These are phyloP conservation scores for Claviceps sp. DNA, from an alignment of 2,329 filamentous ascomycete genomes.

Conservation along the genomic window DNA sequence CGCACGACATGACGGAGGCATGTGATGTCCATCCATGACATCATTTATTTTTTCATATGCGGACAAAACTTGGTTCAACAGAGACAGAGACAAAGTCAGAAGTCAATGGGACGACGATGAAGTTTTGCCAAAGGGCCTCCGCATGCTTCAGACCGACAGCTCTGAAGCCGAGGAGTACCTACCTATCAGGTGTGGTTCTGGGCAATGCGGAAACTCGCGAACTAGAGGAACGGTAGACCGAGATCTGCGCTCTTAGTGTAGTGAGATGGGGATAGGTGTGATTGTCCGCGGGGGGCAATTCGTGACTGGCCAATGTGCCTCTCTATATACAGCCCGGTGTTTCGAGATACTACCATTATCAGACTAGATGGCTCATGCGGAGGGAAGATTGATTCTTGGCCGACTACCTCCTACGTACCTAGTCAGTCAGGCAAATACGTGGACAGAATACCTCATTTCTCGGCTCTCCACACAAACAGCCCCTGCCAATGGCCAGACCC, in stretches of 20 bases:
- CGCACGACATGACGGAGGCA: slow-evolving; percentile 72
- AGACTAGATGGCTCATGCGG: too few relatives aligned
- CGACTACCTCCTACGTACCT: too few relatives aligned
- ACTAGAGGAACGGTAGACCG: slow-evolving; percentile 56
- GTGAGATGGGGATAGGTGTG: slow-evolving; percentile 56
- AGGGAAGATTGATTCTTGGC: too few relatives aligned
- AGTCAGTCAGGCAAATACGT: too few relatives aligned
- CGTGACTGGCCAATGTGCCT: too few relatives aligned
- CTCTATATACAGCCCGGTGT: too few relatives aligned
- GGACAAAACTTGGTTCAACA: slow-evolving; percentile 31
- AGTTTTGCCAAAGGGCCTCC: slow-evolving; percentile 39
- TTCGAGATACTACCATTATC: too few relatives aligned
- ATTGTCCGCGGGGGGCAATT: slow-evolving; percentile 41
- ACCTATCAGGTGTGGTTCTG: slow-evolving; percentile 43
- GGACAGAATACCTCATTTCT: too few relatives aligned
- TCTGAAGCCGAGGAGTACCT: slow-evolving; percentile 42
- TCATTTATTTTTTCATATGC: slow-evolving; percentile 47
- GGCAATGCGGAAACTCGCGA: slow-evolving; percentile 43
- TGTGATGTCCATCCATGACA: slow-evolving; percentile 78
- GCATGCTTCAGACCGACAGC: slow-evolving; percentile 33
- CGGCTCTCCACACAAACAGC: too few relatives aligned
- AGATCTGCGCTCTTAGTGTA: slow-evolving; percentile 49
- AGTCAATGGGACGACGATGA: slow-evolving; percentile 68
- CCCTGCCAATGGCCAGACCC: too few relatives aligned
- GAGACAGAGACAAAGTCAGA: slow-evolving; percentile 71